Evolutionary conservation across 176 grass and related monocot genomes (phyloP).

Genomic region (Saccharum spontaneum): DNA sequence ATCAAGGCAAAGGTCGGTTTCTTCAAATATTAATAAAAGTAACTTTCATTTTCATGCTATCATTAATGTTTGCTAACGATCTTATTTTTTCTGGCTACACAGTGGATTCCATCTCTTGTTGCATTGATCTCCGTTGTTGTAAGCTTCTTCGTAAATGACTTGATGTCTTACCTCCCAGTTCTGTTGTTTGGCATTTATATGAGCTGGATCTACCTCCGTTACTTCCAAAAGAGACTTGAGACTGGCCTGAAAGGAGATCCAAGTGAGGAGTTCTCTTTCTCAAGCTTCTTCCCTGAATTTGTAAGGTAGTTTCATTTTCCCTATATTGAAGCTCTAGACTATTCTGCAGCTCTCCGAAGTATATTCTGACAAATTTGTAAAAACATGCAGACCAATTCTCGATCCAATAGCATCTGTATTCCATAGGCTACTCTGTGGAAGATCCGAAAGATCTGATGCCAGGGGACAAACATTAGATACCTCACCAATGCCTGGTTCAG

Average conservation of each 20-base stretch:
- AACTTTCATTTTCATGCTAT: slow-evolving; percentile 9
- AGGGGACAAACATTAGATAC: slow-evolving; percentile 66
- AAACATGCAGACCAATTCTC: slow-evolving; percentile 65
- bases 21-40: slow-evolving; percentile 13
- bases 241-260: slow-evolving; percentile 90
- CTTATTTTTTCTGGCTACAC: slow-evolving; percentile 17
- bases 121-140: slow-evolving; percentile 58
- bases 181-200: slow-evolving; percentile 93
- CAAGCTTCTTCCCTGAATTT: slow-evolving; percentile 96
- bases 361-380: not conserved
- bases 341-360: not conserved
- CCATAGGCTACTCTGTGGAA: slow-evolving; percentile 87
- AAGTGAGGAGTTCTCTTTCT: slow-evolving; percentile 94
- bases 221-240: slow-evolving; percentile 93
- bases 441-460: slow-evolving; percentile 57
- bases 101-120: slow-evolving; percentile 89
- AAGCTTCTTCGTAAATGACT: slow-evolving; percentile 68
- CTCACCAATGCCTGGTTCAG: slow-evolving; percentile 77
- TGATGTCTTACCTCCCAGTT: slow-evolving; percentile 77
- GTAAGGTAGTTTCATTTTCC: slow-evolving; percentile 49
- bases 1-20: slow-evolving; percentile 85
- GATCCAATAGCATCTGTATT: slow-evolving; percentile 89
- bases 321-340: slow-evolving; percentile 15
- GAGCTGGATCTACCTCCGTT: slow-evolving; percentile 97
- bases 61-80: slow-evolving; percentile 16